A percentile compares a stretch with the other conserved stretches of the same genome.
Conservation (phyloP, 1,284 basidiomycete genomes). For the Trametes versicolor region DNA sequence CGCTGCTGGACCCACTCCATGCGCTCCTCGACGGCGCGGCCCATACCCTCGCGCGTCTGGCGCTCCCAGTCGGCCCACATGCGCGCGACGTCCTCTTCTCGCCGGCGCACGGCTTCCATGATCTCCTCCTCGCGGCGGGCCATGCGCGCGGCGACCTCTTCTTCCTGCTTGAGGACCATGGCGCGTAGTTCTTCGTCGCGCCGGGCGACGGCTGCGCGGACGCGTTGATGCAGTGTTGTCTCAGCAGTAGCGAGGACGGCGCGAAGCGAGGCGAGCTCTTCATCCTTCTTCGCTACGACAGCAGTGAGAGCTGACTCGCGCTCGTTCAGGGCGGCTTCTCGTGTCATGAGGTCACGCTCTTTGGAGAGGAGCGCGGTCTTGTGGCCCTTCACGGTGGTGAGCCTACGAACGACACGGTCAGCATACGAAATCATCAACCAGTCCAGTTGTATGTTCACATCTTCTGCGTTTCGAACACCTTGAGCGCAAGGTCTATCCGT, state of each 20-base stretch:
- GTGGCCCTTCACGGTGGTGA: constrained; percentile 69
- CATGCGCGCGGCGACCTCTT: constrained; percentile 77
- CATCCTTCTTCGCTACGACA: constrained; percentile 64
- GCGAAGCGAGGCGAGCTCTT: constrained; percentile 63
- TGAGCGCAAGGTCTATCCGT: constrained; percentile 75
- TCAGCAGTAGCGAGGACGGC: constrained; percentile 49
- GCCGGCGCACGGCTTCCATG: constrained; percentile 57
- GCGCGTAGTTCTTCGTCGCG: constrained; percentile 76
- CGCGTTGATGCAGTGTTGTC: constrained; percentile 57
- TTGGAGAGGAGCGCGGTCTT: constrained; percentile 58
- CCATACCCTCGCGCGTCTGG: constrained; percentile 60
- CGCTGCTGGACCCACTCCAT: constrained; percentile 60
- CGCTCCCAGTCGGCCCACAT: constrained; percentile 70
- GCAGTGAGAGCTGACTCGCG: constrained; percentile 61
- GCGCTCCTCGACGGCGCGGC: constrained; percentile 59
- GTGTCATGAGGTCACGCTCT: constrained; percentile 74
- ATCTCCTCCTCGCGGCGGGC: constrained; percentile 74
- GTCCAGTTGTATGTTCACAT: constrained; percentile 59
- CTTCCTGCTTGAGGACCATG: constrained; percentile 71
- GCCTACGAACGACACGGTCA: constrained; percentile 49
- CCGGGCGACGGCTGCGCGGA: constrained; percentile 67
- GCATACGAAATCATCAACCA: neutral
- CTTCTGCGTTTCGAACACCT: constrained; percentile 81
- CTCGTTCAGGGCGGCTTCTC: constrained; percentile 63
- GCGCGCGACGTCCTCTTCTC: constrained; percentile 55